These are phyloP conservation scores for Ophiostoma sp. DNA, from an alignment of 2,329 filamentous ascomycete genomes.

Conservation along the genomic window DNA sequence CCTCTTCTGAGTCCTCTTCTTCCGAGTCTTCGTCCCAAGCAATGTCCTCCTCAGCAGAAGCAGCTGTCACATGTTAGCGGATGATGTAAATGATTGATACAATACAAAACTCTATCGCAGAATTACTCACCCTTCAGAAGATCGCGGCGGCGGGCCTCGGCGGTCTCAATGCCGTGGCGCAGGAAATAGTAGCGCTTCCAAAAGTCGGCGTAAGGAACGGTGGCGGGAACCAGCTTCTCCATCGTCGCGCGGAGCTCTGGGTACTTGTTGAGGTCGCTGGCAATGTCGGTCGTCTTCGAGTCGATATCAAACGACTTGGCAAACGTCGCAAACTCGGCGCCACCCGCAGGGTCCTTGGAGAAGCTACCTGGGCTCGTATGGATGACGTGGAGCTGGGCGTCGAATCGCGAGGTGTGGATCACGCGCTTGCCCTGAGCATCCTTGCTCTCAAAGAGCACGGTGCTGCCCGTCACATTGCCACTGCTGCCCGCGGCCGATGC, in stretches of 20 bases:
- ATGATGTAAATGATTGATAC: not conserved
- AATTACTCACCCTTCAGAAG: slow-evolving; percentile 75
- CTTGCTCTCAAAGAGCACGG: slow-evolving; percentile 89
- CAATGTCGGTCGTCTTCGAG: slow-evolving; percentile 80
- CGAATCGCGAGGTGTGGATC: slow-evolving; percentile 90
- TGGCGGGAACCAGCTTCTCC: slow-evolving; percentile 93
- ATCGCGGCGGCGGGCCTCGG: slow-evolving; percentile 84
- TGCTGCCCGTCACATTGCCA: slow-evolving; percentile 35
- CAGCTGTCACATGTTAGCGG: slow-evolving; percentile 48
- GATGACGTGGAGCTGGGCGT: slow-evolving; percentile 93
- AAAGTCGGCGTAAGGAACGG: slow-evolving; percentile 84
- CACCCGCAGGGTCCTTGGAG: slow-evolving; percentile 70
- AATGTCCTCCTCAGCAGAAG: slow-evolving; percentile 70
- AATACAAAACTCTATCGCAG: slow-evolving; percentile 1
- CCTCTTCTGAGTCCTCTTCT: slow-evolving; percentile 2
- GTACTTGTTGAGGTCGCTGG: slow-evolving; percentile 79
- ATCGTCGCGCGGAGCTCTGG: slow-evolving; percentile 82
- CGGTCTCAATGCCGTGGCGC: slow-evolving; percentile 86
- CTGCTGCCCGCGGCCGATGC: slow-evolving; percentile 38
- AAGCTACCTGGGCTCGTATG: slow-evolving; percentile 84
- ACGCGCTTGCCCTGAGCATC: slow-evolving; percentile 87
- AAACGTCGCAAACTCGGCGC: slow-evolving; percentile 74
- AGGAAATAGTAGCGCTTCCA: slow-evolving; percentile 97
- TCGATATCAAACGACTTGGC: slow-evolving; percentile 74
- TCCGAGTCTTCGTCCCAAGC: slow-evolving; percentile 63